A percentile compares a stretch with the other conserved stretches of the same genome.
These are phyloP conservation scores for Cerioporus squamosus DNA, from an alignment of 1,284 basidiomycete genomes.

Conservation along the genomic window DNA sequence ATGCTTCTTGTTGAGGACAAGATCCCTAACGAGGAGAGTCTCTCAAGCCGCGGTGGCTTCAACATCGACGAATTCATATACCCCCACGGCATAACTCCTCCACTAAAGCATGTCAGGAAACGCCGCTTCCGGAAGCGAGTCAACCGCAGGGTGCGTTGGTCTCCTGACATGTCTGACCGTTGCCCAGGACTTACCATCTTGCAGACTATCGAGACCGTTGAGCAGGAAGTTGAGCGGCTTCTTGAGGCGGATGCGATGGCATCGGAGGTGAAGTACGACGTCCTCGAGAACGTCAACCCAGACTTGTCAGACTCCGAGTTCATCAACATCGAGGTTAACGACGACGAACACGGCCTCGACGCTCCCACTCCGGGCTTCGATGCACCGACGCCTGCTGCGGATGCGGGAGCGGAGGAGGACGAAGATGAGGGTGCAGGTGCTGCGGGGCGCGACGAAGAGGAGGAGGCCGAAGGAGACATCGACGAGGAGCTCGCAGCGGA, in stretches of 20 bases:
- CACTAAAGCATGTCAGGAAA: conserved; percentile 90
- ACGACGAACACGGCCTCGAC: conserved; percentile 50
- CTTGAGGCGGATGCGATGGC: conserved; percentile 88
- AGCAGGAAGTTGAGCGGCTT: conserved; percentile 94
- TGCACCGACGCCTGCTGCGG: conserved; percentile 41
- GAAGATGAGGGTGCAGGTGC: conserved; percentile 54
- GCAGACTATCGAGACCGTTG: conserved; percentile 94
- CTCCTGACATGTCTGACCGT: neutral
- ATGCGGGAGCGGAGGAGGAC: conserved; percentile 59
- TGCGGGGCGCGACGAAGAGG: conserved; percentile 59
- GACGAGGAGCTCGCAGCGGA: conserved; percentile 81
- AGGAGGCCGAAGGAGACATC: conserved; percentile 76
- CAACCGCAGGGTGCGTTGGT: conserved; percentile 70
- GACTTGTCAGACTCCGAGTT: conserved; percentile 89
- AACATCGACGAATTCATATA: conserved; percentile 97
- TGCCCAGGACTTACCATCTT: neutral
- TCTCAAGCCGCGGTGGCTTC: conserved; percentile 66
- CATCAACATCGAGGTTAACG: conserved; percentile 59
- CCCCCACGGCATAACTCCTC: conserved; percentile 96
- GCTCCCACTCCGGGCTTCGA: conserved; percentile 53
- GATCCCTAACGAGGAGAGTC: conserved; percentile 70
- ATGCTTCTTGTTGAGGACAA: conserved; percentile 89
- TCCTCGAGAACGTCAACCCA: conserved; percentile 84
- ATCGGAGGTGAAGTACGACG: conserved; percentile 77
- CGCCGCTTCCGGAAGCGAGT: conserved; percentile 92